These are phyloP conservation scores for Rhododendron griersonianum DNA, from an alignment of 148 eudicot species.

Conservation along the genomic window DNA sequence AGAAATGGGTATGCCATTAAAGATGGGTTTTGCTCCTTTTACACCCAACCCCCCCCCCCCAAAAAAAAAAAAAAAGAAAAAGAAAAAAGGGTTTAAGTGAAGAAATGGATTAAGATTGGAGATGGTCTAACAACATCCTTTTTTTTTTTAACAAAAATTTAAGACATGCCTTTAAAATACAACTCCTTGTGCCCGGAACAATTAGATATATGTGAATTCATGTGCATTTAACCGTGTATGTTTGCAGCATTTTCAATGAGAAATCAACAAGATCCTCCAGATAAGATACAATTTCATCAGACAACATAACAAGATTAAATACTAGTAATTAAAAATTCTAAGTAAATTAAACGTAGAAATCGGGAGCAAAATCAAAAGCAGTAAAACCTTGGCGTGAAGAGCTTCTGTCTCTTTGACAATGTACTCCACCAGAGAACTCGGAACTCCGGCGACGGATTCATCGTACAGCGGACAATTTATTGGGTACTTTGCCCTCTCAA, in stretches of 20 bases:
- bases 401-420: slow-evolving; percentile 55
- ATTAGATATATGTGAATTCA: too few species aligned
- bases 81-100: too few species aligned
- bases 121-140: too few species aligned
- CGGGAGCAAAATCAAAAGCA: not conserved
- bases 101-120: too few species aligned
- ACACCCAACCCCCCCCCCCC: too few species aligned
- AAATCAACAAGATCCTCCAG: not conserved
- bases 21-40: too few species aligned
- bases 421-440: slow-evolving; percentile 34
- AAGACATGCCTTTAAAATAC: too few species aligned
- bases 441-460: not conserved
- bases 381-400: slow-evolving; percentile 64
- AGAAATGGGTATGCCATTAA: too few species aligned
- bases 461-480: slow-evolving; percentile 41
- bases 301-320: not conserved
- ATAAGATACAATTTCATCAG: not conserved
- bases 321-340: not conserved
- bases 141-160: too few species aligned
- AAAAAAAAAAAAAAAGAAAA: rapidly evolving
- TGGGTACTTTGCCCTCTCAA: slow-evolving; percentile 63
- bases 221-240: too few species aligned
- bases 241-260: not conserved
- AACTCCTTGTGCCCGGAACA: too few species aligned
- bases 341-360: not conserved